A percentile compares a stretch with the other conserved stretches of the same genome.
Evolutionary conservation across 192 early-diverging fungal species (phyloP).

Genomic region (Cetraspora pellucida): DNA sequence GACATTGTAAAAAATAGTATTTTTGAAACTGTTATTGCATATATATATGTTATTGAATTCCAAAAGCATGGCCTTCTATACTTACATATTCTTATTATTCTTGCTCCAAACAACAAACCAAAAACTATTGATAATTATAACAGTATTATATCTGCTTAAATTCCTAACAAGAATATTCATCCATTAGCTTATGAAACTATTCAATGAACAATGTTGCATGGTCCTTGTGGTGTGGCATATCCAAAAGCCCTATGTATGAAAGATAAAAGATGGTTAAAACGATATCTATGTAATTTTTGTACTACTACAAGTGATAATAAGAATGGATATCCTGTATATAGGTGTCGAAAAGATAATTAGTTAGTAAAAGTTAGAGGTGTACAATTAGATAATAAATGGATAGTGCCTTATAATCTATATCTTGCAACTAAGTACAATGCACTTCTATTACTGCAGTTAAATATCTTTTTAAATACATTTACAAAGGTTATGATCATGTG

Average conservation of each 20-base stretch:
- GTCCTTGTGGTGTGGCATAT: conserved; percentile 30
- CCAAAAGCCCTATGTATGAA: conserved; percentile 39
- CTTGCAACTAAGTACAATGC: conserved; percentile 43
- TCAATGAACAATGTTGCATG: conserved; percentile 38
- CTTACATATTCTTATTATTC: conserved; percentile 42
- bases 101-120: conserved; percentile 25
- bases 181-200: conserved; percentile 20
- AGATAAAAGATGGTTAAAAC: conserved; percentile 38
- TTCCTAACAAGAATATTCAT: conserved; percentile 32
- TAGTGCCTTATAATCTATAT: conserved; percentile 34
- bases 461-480: too few species aligned
- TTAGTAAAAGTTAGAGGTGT: too few species aligned
- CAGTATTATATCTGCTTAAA: conserved; percentile 37
- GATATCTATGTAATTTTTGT: conserved; percentile 26
- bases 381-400: conserved; percentile 36
- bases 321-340: conserved; percentile 40
- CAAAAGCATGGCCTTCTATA: conserved; percentile 48
- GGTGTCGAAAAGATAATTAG: neutral
- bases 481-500: too few species aligned
- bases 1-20: conserved; percentile 26
- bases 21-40: conserved; percentile 36
- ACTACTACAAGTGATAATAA: conserved; percentile 22
- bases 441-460: too few species aligned
- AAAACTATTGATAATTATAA: conserved; percentile 32
- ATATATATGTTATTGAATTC: conserved; percentile 14